A percentile compares a stretch with the other conserved stretches of the same genome.
Conservation (phyloP, 306 rosid genomes). For the Cicer judaicum region DNA sequence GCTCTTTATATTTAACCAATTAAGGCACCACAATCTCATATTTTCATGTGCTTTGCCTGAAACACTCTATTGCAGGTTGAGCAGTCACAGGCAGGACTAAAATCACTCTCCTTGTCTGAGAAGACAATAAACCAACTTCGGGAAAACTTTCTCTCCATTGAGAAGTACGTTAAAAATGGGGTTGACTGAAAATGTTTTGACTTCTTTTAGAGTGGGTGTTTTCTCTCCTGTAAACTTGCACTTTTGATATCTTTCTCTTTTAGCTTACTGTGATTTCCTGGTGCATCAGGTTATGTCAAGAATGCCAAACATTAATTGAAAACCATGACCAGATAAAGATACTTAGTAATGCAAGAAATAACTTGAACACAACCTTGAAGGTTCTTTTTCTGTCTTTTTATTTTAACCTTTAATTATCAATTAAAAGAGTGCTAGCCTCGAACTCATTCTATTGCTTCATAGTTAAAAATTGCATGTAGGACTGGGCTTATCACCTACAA, state of each 20-base stretch:
- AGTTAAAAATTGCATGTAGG: conserved; percentile 28
- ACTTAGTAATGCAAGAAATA: conserved; percentile 97
- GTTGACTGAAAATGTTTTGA: conserved; percentile 34
- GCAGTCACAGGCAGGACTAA: conserved; percentile 83
- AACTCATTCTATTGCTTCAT: conserved; percentile 27
- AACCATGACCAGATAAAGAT: conserved; percentile 98
- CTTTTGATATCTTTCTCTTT: conserved; percentile 33
- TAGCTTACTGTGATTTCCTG: conserved; percentile 47
- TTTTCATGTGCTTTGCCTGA: conserved; percentile 37
- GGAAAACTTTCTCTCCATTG: conserved; percentile 85
- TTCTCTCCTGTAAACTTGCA: conserved; percentile 31
- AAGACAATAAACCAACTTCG: conserved; percentile 78
- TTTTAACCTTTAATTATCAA: conserved; percentile 1
- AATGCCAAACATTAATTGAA: conserved; percentile 92
- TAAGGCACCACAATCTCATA: conserved; percentile 32
- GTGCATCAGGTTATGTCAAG: conserved; percentile 79
- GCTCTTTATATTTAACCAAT: conserved; percentile 38
- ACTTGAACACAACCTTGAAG: conserved; percentile 92
- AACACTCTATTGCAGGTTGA: conserved; percentile 75
- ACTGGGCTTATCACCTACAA: conserved; percentile 13
- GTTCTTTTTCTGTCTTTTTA: conserved; percentile 51
- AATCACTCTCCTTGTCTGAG: conserved; percentile 77
- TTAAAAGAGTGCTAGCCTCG: conserved; percentile 6
- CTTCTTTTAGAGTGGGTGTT: conserved; percentile 29
- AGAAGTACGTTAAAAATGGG: conserved; percentile 69